Percentiles rank a stretch among this genome's conserved stretches.
phyloP scores from a whole-genome alignment of 768 basidiomycete species.

The Boletus reticuloceps region DNA sequence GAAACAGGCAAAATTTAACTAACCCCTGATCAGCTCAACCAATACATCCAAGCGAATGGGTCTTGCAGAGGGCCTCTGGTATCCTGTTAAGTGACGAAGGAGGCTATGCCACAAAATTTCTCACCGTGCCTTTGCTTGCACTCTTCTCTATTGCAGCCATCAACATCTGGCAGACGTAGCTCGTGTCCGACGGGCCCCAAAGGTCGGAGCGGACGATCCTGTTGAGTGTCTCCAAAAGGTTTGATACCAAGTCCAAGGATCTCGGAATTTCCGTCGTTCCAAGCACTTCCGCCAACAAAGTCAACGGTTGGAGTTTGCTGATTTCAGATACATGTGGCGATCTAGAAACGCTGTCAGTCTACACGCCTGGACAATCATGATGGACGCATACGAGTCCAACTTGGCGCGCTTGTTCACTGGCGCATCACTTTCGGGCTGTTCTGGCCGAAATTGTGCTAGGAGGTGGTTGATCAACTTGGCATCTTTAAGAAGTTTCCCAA shows the following conservation, averaged over 20 bases:
- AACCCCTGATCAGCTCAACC: slow-evolving; percentile 83
- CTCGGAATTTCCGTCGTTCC: slow-evolving; percentile 62
- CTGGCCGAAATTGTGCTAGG: slow-evolving; percentile 48
- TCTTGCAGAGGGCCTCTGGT: slow-evolving; percentile 53
- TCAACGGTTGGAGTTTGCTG: slow-evolving; percentile 46
- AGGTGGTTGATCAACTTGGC: slow-evolving; percentile 51
- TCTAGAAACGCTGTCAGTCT: slow-evolving; percentile 2
- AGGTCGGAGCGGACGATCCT: slow-evolving; percentile 58
- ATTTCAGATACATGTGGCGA: slow-evolving; percentile 30
- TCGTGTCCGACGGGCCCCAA: slow-evolving; percentile 58
- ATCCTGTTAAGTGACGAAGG: not conserved
- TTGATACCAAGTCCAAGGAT: slow-evolving; percentile 67
- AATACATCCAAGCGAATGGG: slow-evolving; percentile 79
- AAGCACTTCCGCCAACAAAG: slow-evolving; percentile 67
- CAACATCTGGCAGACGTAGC: slow-evolving; percentile 78
- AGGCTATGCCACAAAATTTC: slow-evolving; percentile 12
- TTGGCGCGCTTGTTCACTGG: slow-evolving; percentile 67
- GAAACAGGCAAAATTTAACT: not conserved
- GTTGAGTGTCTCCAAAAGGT: slow-evolving; percentile 69
- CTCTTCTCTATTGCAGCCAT: slow-evolving; percentile 77
- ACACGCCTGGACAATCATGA: not conserved
- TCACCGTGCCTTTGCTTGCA: slow-evolving; percentile 54
- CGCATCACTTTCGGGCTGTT: slow-evolving; percentile 36
- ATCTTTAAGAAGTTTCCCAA: slow-evolving; percentile 50
- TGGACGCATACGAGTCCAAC: slow-evolving; percentile 54